These are phyloP conservation scores for Chamaecyparis obtusa DNA, from an alignment of 75 land plant genomes.

Conservation along the genomic window DNA sequence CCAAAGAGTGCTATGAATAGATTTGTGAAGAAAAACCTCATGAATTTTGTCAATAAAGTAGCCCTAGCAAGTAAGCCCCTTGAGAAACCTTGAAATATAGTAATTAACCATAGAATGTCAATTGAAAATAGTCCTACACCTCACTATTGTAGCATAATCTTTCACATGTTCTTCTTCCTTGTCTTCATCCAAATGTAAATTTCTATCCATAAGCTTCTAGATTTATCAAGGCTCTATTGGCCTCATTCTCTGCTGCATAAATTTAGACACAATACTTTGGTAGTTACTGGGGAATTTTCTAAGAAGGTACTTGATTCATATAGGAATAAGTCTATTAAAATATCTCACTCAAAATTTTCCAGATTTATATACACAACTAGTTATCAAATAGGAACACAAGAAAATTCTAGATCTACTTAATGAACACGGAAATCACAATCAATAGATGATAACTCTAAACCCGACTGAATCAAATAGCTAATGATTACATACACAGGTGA, in stretches of 20 bases:
- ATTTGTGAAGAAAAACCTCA: neutral
- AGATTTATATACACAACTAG: too few species aligned
- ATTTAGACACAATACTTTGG: too few species aligned
- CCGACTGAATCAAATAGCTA: too few species aligned
- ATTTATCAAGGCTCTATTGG: constrained; percentile 1
- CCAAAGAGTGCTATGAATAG: neutral
- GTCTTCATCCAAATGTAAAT: neutral
- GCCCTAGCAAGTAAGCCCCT: constrained; percentile 10
- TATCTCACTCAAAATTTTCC: too few species aligned
- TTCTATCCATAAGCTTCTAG: constrained; percentile 10
- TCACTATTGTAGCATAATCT: neutral
- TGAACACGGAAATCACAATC: too few species aligned
- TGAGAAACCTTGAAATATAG: neutral
- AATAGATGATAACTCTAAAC: too few species aligned
- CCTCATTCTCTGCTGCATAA: neutral
- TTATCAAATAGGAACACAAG: too few species aligned
- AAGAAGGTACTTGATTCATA: too few species aligned
- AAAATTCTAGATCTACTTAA: too few species aligned
- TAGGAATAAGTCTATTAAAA: too few species aligned
- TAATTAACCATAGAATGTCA: neutral
- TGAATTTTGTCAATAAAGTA: neutral
- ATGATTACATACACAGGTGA: too few species aligned
- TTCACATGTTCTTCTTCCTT: constrained; percentile 4
- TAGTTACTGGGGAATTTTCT: too few species aligned
- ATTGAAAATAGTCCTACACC: constrained; percentile 4